Conservation (phyloP, 305 asterid genomes). For the Solanum hybrid region DNA sequence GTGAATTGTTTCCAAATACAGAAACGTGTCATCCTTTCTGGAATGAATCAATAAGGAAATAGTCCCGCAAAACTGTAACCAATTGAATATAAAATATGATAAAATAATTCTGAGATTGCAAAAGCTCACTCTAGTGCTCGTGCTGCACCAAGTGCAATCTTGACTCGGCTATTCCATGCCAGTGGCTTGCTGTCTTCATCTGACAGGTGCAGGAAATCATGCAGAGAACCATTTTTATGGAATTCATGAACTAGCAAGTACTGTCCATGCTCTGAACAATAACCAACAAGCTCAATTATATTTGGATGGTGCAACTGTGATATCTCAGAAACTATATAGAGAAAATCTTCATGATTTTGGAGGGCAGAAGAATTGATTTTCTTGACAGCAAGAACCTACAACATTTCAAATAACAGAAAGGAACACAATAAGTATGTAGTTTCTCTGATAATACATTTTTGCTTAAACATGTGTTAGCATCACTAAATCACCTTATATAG, state of each 20-base stretch:
- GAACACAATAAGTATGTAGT: not conserved
- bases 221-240: conserved; percentile 70
- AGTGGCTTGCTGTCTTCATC: conserved; percentile 76
- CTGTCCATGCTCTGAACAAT: conserved; percentile 90
- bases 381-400: conserved; percentile 85
- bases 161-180: conserved; percentile 88
- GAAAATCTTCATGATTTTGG: conserved; percentile 58
- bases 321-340: conserved; percentile 58
- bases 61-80: not conserved
- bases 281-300: conserved; percentile 80
- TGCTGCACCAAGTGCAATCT: conserved; percentile 93
- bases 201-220: conserved; percentile 65
- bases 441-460: not conserved
- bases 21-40: not conserved
- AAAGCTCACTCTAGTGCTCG: conserved; percentile 83
- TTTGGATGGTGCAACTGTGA: conserved; percentile 77
- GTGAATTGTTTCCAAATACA: not conserved
- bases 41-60: not conserved
- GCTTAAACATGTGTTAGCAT: not conserved
- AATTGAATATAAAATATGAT: not conserved
- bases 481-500: not conserved
- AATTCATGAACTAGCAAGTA: conserved; percentile 73
- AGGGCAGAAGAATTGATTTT: conserved; percentile 65
- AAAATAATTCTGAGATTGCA: not conserved
- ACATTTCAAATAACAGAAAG: not conserved